Evolutionary conservation across 306 rosid species (phyloP).

Genomic region (Comarum palustre): DNA sequence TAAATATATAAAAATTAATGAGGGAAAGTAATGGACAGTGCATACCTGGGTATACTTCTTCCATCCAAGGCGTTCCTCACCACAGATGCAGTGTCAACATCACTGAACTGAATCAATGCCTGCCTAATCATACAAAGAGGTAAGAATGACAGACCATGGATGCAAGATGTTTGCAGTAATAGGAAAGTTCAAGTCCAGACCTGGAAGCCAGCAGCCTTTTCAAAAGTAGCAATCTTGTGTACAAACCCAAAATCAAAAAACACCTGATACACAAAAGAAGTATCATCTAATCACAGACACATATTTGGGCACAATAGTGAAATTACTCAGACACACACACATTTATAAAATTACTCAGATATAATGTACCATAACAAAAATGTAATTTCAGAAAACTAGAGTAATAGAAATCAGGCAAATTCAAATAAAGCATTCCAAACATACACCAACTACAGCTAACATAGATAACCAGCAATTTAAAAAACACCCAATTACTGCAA

Average conservation of each 20-base stretch:
- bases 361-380: not conserved
- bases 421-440: not conserved
- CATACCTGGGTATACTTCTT: slow-evolving; percentile 90
- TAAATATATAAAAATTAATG: slow-evolving; percentile 6
- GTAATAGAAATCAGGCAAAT: not conserved
- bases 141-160: slow-evolving; percentile 9
- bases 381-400: not conserved
- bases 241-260: slow-evolving; percentile 89
- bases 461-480: not conserved
- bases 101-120: slow-evolving; percentile 89
- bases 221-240: slow-evolving; percentile 86
- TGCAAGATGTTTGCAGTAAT: slow-evolving; percentile 1
- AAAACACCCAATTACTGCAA: not conserved
- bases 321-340: slow-evolving; percentile 1
- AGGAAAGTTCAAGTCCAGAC: slow-evolving; percentile 36
- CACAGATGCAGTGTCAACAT: slow-evolving; percentile 72
- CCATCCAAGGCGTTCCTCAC: slow-evolving; percentile 88
- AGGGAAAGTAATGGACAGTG: slow-evolving; percentile 11
- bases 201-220: slow-evolving; percentile 92
- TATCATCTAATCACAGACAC: slow-evolving; percentile 8
- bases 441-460: not conserved
- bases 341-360: not conserved
- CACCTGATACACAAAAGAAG: slow-evolving; percentile 42
- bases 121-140: slow-evolving; percentile 31
- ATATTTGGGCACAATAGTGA: slow-evolving; percentile 13